These are phyloP conservation scores for Nymphaea thermarum DNA, from an alignment of 164 flowering plant genomes.

Conservation along the genomic window DNA sequence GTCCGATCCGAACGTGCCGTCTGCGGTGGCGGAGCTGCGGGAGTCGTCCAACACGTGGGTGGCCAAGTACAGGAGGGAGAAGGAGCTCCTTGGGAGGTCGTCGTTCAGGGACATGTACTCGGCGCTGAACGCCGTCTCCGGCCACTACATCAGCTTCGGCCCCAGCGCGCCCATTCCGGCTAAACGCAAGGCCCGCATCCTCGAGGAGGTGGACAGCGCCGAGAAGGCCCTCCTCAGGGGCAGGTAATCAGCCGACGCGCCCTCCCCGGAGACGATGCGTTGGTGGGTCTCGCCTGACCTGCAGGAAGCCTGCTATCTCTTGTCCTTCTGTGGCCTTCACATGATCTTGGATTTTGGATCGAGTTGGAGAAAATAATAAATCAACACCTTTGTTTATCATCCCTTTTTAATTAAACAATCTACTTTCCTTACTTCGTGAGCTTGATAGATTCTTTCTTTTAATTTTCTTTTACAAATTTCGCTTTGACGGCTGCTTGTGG, in stretches of 20 bases:
- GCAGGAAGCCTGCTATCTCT: no score
- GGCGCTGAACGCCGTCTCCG: slow-evolving; percentile 87
- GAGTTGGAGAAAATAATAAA: no score
- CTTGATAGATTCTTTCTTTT: no score
- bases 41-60: slow-evolving; percentile 88
- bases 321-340: no score
- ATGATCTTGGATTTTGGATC: no score
- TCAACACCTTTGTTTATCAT: no score
- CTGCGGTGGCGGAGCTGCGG: slow-evolving; percentile 65
- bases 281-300: no score
- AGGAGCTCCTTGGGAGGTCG: slow-evolving; percentile 49
- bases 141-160: slow-evolving; percentile 91
- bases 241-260: slow-evolving; percentile 21
- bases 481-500: no score
- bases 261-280: no score
- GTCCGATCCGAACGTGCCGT: slow-evolving; percentile 57
- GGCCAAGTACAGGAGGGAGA: slow-evolving; percentile 93
- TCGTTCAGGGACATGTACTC: slow-evolving; percentile 92
- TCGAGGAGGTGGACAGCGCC: slow-evolving; percentile 90
- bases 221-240: slow-evolving; percentile 88
- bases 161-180: slow-evolving; percentile 92
- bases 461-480: no score
- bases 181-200: slow-evolving; percentile 77
- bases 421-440: no score
- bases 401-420: no score